phyloP scores from a whole-genome alignment of 1,139 yeast genomes.

The Lodderomyces parapsilosis region DNA sequence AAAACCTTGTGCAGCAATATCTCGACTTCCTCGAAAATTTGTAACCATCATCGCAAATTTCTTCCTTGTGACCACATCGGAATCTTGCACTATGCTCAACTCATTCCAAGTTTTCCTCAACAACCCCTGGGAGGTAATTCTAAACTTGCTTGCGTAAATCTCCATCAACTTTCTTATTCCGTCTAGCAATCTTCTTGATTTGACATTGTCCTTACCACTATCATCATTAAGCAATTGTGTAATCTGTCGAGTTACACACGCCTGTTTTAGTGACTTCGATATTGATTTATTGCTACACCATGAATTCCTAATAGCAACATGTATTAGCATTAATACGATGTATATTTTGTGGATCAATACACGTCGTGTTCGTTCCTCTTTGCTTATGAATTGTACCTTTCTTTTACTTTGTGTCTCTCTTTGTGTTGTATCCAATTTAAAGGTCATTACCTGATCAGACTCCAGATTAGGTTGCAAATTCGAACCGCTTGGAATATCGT shows the following conservation, averaged over 20 bases:
- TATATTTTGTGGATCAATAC: constrained; percentile 55
- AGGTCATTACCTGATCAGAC: not conserved
- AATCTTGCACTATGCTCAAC: constrained; percentile 27
- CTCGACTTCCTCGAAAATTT: constrained; percentile 66
- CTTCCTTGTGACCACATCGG: constrained; percentile 28
- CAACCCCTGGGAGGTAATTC: constrained; percentile 44
- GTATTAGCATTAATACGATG: constrained; percentile 57
- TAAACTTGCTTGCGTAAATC: constrained; percentile 61
- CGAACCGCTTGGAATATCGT: constrained; percentile 27
- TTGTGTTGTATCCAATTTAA: not conserved
- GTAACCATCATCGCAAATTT: constrained; percentile 42
- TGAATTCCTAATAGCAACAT: constrained; percentile 64
- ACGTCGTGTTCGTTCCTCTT: constrained; percentile 14
- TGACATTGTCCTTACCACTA: constrained; percentile 39
- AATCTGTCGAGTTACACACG: constrained; percentile 39
- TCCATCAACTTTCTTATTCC: constrained; percentile 65
- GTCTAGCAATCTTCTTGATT: constrained; percentile 72
- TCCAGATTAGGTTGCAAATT: constrained; percentile 14
- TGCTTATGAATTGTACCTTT: constrained; percentile 15
- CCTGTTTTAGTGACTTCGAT: constrained; percentile 33
- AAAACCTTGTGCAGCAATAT: constrained; percentile 85
- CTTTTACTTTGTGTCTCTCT: constrained; percentile 16
- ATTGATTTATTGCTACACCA: constrained; percentile 66
- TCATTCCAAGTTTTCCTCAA: constrained; percentile 63
- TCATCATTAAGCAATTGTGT: constrained; percentile 31